Evolutionary conservation across 768 basidiomycete species (phyloP), one percentile per base, ranked within the genome.

Genomic region (Leccinum imitatum): DNA sequence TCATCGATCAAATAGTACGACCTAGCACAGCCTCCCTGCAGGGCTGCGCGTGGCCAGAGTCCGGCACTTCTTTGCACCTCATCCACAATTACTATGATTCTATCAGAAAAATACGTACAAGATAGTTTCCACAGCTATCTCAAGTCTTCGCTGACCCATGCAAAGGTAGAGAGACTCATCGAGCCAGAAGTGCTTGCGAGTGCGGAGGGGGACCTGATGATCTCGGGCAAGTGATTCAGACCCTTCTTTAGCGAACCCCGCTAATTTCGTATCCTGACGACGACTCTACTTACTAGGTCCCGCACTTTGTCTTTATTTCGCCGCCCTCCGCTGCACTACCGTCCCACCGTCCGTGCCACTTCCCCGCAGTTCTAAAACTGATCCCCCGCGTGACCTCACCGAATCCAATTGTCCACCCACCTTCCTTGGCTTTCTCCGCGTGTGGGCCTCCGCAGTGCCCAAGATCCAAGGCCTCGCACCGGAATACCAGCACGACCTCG

Each of bases 201-300:
- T 50, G 93, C 90, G 11, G 89, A 92, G 74, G 83, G 80, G 0
- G 91, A 94, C 78, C 73, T 94, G 31, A 93, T 93, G 91, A 88
- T 94, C 59, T 87, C 89, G 69, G 91, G 92, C 86, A 53, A 61
- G 80, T 63, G 27, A 30, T 30, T 30, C 30, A 30, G n/a, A 21
- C 11, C 37, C 47, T 59, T 59, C 11, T 23, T 14, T 41, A 52
- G 6, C 41, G 30, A 19, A 17, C 6, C 55, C 55, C 39, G 14
- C 33, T 19, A 50, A 31, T 15, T 21, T 50, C 33, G 9, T 23
- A 58, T 23, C 9, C 23, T 46, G 54, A 15, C 55, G 15, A 17
- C 14, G 21, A 44, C 44, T 14, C 17, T 27, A 27, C 27, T 27
- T 3, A 39, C 39, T 14, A 87, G 91, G 91, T 0, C 92, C 92